phyloP scores from a whole-genome alignment of 2,329 filamentous ascomycete species.

The Nothopassalora personata region DNA sequence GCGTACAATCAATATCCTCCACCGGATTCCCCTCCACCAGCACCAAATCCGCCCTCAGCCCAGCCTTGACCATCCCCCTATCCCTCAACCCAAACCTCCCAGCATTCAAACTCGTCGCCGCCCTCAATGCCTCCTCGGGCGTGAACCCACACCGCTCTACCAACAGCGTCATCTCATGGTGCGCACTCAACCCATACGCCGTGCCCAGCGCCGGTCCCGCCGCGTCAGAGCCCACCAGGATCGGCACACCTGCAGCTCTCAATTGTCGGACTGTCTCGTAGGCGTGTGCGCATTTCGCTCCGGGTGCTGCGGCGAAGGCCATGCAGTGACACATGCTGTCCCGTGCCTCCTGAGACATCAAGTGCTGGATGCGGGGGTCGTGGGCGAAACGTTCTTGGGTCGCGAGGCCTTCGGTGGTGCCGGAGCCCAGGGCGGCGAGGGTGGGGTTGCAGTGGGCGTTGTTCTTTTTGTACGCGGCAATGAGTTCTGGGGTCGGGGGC shows the following conservation, averaged over 20 bases:
- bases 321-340: slow-evolving; percentile 40
- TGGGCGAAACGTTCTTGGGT: slow-evolving; percentile 39
- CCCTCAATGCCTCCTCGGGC: slow-evolving; percentile 37
- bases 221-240: slow-evolving; percentile 42
- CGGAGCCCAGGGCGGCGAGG: slow-evolving; percentile 36
- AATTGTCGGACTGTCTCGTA: slow-evolving; percentile 39
- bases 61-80: slow-evolving; percentile 37
- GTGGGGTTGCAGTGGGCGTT: slow-evolving; percentile 43
- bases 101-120: slow-evolving; percentile 39
- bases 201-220: slow-evolving; percentile 42
- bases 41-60: slow-evolving; percentile 40
- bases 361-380: slow-evolving; percentile 33
- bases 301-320: slow-evolving; percentile 31
- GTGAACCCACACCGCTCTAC: slow-evolving; percentile 41
- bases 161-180: slow-evolving; percentile 41
- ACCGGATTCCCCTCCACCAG: slow-evolving; percentile 43
- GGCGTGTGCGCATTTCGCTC: slow-evolving; percentile 36
- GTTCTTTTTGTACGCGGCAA: slow-evolving; percentile 40
- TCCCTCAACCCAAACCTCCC: slow-evolving; percentile 39
- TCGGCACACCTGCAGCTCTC: slow-evolving; percentile 37
- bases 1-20: slow-evolving; percentile 37
- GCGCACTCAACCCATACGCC: slow-evolving; percentile 39
- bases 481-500: slow-evolving; percentile 35
- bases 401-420: slow-evolving; percentile 38
- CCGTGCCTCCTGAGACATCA: slow-evolving; percentile 33